phyloP scores from a whole-genome alignment of 176 grass and related monocot genomes.

The Musa troglodytarum region DNA sequence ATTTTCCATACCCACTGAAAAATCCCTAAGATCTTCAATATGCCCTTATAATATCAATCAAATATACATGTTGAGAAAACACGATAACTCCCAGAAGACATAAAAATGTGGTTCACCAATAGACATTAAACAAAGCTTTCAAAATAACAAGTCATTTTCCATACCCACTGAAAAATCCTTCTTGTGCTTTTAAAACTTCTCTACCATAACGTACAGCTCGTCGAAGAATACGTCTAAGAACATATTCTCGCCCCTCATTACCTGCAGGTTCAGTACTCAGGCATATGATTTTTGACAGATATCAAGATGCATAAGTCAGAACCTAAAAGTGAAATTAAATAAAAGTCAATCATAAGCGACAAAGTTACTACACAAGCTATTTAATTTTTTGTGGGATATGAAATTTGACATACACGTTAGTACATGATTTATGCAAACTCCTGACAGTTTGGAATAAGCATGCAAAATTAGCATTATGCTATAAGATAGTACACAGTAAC shows the following conservation, averaged over 20 bases:
- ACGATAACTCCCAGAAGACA: neutral
- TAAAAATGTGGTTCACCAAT: neutral
- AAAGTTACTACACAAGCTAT: no score
- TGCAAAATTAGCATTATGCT: no score
- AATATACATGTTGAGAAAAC: no score
- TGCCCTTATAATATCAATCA: no score
- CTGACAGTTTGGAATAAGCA: no score
- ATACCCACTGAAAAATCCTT: slow-evolving; percentile 81
- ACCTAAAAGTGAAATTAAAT: neutral
- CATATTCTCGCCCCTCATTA: slow-evolving; percentile 95
- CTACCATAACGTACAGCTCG: slow-evolving; percentile 86
- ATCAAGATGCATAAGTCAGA: neutral
- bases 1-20: slow-evolving; percentile 52
- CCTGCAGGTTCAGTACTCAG: slow-evolving; percentile 28
- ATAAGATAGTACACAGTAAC: no score
- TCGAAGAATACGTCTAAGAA: slow-evolving; percentile 88
- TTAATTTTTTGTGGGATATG: no score
- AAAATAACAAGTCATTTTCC: neutral
- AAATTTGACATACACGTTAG: no score
- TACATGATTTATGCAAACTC: no score
- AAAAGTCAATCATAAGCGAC: no score
- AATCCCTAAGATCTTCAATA: slow-evolving; percentile 28
- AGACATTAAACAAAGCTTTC: neutral
- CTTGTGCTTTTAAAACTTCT: slow-evolving; percentile 62
- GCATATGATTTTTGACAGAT: neutral